These are phyloP conservation scores for Kentomonas sorsogonicus DNA, from an alignment of 208 protist genomes.

Conservation along the genomic window DNA sequence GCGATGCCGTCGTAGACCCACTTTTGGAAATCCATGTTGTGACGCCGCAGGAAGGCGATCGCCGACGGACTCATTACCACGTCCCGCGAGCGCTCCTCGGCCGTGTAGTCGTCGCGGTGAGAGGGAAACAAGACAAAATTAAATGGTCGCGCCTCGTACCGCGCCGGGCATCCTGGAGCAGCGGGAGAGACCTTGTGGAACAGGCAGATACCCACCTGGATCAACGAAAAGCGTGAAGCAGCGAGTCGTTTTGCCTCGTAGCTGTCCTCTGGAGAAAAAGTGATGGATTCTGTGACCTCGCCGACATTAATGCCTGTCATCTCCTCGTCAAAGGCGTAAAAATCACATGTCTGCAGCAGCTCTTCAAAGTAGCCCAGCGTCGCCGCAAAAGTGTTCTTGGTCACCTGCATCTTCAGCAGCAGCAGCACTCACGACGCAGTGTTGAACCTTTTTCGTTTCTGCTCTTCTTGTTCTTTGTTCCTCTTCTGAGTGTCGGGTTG, in stretches of 20 bases:
- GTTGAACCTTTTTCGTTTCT: neutral
- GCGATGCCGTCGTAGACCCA: conserved; percentile 70
- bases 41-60: conserved; percentile 56
- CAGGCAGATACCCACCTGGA: conserved; percentile 80
- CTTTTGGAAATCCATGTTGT: conserved; percentile 78
- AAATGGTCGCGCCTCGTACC: conserved; percentile 56
- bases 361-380: conserved; percentile 60
- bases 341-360: conserved; percentile 62
- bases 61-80: conserved; percentile 56
- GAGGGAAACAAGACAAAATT: conserved; percentile 76
- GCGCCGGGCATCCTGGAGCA: conserved; percentile 7
- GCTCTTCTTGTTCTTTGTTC: neutral
- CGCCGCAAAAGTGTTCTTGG: conserved; percentile 53
- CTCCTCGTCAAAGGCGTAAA: conserved; percentile 84
- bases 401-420: conserved; percentile 72
- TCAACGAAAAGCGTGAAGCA: conserved; percentile 66
- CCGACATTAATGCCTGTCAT: conserved; percentile 77
- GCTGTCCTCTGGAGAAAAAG: conserved; percentile 44
- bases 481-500: too few species aligned
- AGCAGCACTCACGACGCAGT: too few species aligned
- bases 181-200: conserved; percentile 36
- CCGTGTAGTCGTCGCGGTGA: conserved; percentile 31
- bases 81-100: conserved; percentile 22
- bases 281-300: conserved; percentile 53
- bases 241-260: conserved; percentile 61